These are phyloP conservation scores for Cyclotella distinguenda DNA, from an alignment of 108 stramenopile species.

Conservation along the genomic window DNA sequence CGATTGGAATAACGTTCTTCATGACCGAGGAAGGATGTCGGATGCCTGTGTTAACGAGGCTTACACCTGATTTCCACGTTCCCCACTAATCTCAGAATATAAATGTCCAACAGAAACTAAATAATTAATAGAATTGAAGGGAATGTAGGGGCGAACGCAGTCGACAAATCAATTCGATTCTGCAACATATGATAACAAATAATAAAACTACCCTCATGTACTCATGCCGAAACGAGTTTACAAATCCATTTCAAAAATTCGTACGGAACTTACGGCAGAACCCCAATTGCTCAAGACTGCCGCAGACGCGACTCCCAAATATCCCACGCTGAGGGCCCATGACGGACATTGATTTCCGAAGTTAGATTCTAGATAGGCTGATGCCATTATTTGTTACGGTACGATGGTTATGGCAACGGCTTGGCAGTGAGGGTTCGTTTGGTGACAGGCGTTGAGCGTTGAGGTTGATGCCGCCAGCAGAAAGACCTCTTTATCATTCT, in stretches of 20 bases:
- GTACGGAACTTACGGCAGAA: slow-evolving; percentile 60
- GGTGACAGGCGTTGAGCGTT: too few species aligned
- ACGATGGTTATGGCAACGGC: too few species aligned
- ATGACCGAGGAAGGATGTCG: slow-evolving; percentile 83
- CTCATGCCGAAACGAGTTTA: too few species aligned
- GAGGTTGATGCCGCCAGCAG: too few species aligned
- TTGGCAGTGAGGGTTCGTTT: too few species aligned
- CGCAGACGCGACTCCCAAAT: slow-evolving; percentile 74
- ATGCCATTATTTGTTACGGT: neutral
- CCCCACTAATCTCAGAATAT: slow-evolving; percentile 60
- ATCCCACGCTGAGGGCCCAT: slow-evolving; percentile 70
- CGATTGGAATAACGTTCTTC: slow-evolving; percentile 90
- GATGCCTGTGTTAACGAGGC: slow-evolving; percentile 81
- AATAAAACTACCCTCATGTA: too few species aligned
- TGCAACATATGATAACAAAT: too few species aligned
- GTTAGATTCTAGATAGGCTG: slow-evolving; percentile 7
- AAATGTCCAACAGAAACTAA: neutral
- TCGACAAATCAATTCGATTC: neutral
- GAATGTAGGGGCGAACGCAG: neutral
- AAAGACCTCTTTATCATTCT: too few species aligned
- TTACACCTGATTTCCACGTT: slow-evolving; percentile 84
- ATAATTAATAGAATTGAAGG: neutral
- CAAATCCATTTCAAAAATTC: neutral
- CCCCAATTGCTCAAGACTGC: slow-evolving; percentile 78
- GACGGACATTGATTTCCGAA: slow-evolving; percentile 68